Evolutionary conservation across 768 basidiomycete species (phyloP).

Genomic region (Tylopilus sp.): DNA sequence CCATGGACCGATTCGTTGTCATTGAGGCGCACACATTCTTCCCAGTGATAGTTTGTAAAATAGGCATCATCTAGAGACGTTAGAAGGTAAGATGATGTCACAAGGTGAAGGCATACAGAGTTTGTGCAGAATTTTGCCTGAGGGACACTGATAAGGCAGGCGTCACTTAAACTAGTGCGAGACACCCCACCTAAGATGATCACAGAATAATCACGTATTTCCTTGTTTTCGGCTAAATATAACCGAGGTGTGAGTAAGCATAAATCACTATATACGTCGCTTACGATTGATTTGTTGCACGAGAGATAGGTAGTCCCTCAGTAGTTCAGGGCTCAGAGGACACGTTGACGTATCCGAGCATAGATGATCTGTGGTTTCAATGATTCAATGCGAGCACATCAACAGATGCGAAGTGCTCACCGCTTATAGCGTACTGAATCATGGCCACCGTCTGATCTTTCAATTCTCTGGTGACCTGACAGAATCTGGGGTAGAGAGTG

Average conservation of each 20-base stretch:
- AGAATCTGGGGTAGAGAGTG: conserved; percentile 27
- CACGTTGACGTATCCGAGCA: conserved; percentile 27
- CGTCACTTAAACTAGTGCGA: too few relatives aligned
- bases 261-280: neutral
- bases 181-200: conserved; percentile 18
- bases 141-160: neutral
- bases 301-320: conserved; percentile 23
- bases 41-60: conserved; percentile 43
- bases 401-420: conserved; percentile 6
- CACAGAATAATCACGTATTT: conserved; percentile 11
- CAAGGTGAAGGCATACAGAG: conserved; percentile 20
- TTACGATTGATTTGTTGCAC: conserved; percentile 25
- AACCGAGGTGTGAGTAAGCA: neutral
- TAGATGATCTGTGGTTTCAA: conserved; percentile 17
- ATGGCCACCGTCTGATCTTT: conserved; percentile 21
- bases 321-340: conserved; percentile 16
- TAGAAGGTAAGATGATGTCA: neutral
- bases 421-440: conserved; percentile 26
- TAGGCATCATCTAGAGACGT: conserved; percentile 27
- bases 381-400: neutral
- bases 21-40: conserved; percentile 40
- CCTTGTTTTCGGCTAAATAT: conserved; percentile 11
- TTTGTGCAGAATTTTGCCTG: conserved; percentile 29
- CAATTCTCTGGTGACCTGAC: conserved; percentile 21
- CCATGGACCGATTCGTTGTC: conserved; percentile 32